phyloP scores from a whole-genome alignment of 2,329 filamentous ascomycete species.

The Sporothrix pallida region DNA sequence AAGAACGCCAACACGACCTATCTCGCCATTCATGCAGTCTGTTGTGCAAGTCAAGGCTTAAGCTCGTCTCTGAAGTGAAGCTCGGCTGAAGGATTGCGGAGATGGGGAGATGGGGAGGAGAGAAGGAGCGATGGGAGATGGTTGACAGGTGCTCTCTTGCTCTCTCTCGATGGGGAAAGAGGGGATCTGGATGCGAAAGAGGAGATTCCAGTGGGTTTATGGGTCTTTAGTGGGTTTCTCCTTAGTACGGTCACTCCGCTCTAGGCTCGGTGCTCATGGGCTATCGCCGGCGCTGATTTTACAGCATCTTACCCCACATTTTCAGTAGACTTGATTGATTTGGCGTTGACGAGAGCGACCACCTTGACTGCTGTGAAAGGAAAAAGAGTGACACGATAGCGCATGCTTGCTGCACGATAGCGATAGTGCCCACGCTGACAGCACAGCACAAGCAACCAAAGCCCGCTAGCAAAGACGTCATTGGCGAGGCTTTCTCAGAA shows the following conservation, averaged over 20 bases:
- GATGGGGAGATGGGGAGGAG: not conserved
- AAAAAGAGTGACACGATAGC: too few species aligned
- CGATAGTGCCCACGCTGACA: not conserved
- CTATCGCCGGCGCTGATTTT: not conserved
- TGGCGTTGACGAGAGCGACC: too few species aligned
- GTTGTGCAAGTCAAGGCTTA: not conserved
- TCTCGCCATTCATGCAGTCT: constrained; percentile 7
- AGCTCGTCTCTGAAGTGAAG: not conserved
- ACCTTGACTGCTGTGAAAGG: too few species aligned
- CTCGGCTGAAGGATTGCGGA: constrained; percentile 1
- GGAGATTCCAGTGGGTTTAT: not conserved
- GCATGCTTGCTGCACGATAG: not conserved
- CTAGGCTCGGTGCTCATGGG: not conserved
- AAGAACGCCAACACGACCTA: not conserved
- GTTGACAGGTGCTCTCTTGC: too few species aligned
- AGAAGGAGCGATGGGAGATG: too few species aligned
- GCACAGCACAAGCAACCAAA: not conserved
- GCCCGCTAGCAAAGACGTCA: constrained; percentile 1
- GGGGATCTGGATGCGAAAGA: not conserved
- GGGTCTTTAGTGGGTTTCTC: not conserved
- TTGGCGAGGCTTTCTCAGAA: not conserved
- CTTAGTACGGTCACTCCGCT: not conserved
- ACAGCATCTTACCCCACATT: not conserved
- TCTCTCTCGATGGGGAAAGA: not conserved
- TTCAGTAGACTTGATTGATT: not conserved